These are phyloP conservation scores for Acephala macrosclerotiorum DNA, from an alignment of 2,329 filamentous ascomycete genomes.

Conservation along the genomic window DNA sequence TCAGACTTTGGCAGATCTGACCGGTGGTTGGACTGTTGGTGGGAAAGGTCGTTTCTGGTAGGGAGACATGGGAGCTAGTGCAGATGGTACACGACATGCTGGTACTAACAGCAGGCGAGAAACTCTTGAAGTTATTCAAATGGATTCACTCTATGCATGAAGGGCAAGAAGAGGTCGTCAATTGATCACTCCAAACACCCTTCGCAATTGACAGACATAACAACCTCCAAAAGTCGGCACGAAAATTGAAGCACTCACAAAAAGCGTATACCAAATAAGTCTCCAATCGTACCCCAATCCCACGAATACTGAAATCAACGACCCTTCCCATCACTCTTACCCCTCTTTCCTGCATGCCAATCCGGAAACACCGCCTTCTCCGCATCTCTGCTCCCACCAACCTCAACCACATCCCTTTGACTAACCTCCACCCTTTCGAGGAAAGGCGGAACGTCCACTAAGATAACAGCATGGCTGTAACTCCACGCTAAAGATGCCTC, in stretches of 20 bases:
- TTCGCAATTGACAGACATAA: too few species aligned
- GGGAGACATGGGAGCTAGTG: neutral
- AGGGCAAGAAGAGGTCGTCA: neutral
- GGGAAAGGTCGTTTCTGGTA: neutral
- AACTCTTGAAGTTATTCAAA: neutral
- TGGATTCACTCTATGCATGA: neutral
- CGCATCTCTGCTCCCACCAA: neutral
- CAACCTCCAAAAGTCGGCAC: too few species aligned
- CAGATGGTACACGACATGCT: neutral
- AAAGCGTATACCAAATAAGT: too few species aligned
- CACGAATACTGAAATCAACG: too few species aligned
- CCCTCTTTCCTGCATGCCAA: neutral
- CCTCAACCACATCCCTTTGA: neutral
- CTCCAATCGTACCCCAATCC: too few species aligned
- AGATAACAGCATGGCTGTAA: slow-evolving; percentile 30
- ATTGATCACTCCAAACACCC: too few species aligned
- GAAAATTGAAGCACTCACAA: too few species aligned
- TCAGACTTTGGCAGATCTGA: neutral
- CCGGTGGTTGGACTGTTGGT: slow-evolving; percentile 11
- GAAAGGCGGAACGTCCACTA: slow-evolving; percentile 22
- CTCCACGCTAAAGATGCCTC: slow-evolving; percentile 24
- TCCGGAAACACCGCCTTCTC: neutral
- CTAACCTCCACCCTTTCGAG: neutral
- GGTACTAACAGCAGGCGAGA: neutral
- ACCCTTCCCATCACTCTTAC: neutral